A percentile compares a stretch with the other conserved stretches of the same genome.
Conservation (phyloP, 495 filamentous ascomycete species). For the Delitschia confertaspora region DNA sequence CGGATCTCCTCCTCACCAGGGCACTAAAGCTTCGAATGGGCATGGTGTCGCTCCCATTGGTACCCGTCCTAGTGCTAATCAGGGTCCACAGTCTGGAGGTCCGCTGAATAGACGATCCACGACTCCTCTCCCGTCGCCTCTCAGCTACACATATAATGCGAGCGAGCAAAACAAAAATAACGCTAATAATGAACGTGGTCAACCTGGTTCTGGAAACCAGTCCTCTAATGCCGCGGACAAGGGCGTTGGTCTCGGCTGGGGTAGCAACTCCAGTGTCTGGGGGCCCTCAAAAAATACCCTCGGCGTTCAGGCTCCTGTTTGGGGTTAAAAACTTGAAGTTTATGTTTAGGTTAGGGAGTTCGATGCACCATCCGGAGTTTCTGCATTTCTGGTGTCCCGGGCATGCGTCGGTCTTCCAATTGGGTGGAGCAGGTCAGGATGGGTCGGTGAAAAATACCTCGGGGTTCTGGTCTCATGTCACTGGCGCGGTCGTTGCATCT, state of each 20-base stretch:
- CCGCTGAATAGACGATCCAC: slow-evolving; percentile 77
- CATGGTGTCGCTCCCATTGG: slow-evolving; percentile 84
- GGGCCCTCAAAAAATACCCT: slow-evolving; percentile 31
- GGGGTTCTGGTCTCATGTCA: slow-evolving; percentile 14
- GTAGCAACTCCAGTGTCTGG: slow-evolving; percentile 35
- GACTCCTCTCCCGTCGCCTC: slow-evolving; percentile 79
- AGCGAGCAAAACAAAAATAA: slow-evolving; percentile 40
- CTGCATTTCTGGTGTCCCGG: slow-evolving; percentile 32
- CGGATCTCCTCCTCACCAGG: slow-evolving; percentile 71
- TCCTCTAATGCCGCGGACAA: slow-evolving; percentile 30
- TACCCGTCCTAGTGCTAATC: slow-evolving; percentile 60
- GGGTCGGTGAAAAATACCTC: slow-evolving; percentile 23
- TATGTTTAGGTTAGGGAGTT: slow-evolving; percentile 19
- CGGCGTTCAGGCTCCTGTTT: slow-evolving; percentile 37
- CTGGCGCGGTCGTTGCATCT: slow-evolving; percentile 16
- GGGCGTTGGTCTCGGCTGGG: slow-evolving; percentile 29
- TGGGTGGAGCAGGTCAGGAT: slow-evolving; percentile 23
- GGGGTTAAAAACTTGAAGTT: slow-evolving; percentile 30
- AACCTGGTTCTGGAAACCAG: slow-evolving; percentile 56
- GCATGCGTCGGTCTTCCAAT: slow-evolving; percentile 29
- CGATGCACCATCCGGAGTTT: slow-evolving; percentile 31
- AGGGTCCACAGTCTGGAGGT: slow-evolving; percentile 50
- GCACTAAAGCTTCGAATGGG: slow-evolving; percentile 45
- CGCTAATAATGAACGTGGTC: slow-evolving; percentile 47
- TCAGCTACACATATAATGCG: slow-evolving; percentile 65